Evolutionary conservation across 2,329 filamentous ascomycete genomes (phyloP).

Genomic region (Stemphylium lycopersici): DNA sequence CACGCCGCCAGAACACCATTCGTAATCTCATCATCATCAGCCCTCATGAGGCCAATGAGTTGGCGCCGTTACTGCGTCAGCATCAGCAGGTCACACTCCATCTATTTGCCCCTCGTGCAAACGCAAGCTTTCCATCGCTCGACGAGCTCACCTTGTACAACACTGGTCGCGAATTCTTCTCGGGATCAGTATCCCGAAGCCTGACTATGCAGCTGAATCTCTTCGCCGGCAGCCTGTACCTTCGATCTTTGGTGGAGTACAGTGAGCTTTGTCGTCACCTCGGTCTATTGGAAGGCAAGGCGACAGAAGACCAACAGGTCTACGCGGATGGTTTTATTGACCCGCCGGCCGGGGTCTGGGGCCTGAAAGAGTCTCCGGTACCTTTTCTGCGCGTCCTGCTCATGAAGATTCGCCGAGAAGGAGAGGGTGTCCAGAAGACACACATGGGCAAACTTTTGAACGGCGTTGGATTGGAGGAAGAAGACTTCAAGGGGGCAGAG

Average conservation of each 20-base stretch:
- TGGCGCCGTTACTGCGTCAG: slow-evolving; percentile 52
- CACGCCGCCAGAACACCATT: background rate
- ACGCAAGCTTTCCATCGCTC: slow-evolving; percentile 44
- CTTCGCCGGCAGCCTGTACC: slow-evolving; percentile 72
- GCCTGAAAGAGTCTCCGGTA: slow-evolving; percentile 51
- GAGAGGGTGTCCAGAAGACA: slow-evolving; percentile 50
- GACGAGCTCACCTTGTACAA: slow-evolving; percentile 57
- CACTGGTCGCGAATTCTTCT: slow-evolving; percentile 28
- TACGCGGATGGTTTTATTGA: slow-evolving; percentile 46
- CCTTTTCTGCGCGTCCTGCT: slow-evolving; percentile 49
- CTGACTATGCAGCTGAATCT: slow-evolving; percentile 63
- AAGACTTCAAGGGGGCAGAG: slow-evolving; percentile 33
- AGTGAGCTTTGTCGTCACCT: slow-evolving; percentile 58
- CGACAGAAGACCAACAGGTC: slow-evolving; percentile 31
- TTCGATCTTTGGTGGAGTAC: slow-evolving; percentile 63
- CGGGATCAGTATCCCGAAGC: slow-evolving; percentile 19
- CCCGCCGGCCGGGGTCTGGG: slow-evolving; percentile 34
- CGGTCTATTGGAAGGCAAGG: slow-evolving; percentile 51
- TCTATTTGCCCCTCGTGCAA: slow-evolving; percentile 59
- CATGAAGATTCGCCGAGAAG: slow-evolving; percentile 40
- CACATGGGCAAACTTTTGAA: slow-evolving; percentile 53
- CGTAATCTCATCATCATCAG: slow-evolving; percentile 62
- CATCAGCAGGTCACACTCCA: slow-evolving; percentile 53
- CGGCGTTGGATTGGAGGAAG: slow-evolving; percentile 44
- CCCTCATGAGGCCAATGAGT: slow-evolving; percentile 63